A percentile compares a stretch with the other conserved stretches of the same genome.
These are phyloP conservation scores for Hanseniaspora pseudoguilliermondii DNA, from an alignment of 805 yeast species.

Conservation along the genomic window DNA sequence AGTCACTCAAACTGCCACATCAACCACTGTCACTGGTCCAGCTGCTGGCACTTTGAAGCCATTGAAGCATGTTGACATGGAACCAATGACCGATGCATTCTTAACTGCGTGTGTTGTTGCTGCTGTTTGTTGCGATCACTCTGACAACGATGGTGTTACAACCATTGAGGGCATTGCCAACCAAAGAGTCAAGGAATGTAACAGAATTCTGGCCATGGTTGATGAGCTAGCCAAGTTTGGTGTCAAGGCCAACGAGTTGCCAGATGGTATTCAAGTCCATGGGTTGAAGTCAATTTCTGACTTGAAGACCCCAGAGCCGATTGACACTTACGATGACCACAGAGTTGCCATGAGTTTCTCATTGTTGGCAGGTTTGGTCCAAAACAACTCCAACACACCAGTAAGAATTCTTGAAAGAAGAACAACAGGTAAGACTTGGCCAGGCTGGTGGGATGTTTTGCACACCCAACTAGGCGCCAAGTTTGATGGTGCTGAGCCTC, in stretches of 20 bases:
- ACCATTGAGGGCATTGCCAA: constrained; percentile 91
- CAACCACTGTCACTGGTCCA: constrained; percentile 91
- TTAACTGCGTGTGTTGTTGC: constrained; percentile 94
- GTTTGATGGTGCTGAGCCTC: constrained; percentile 60
- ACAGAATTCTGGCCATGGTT: constrained; percentile 91
- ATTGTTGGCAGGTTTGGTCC: constrained; percentile 61
- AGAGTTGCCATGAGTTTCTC: constrained; percentile 97
- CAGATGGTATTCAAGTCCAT: constrained; percentile 81
- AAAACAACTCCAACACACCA: constrained; percentile 30
- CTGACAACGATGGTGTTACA: constrained; percentile 38
- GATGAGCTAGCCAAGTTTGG: constrained; percentile 82
- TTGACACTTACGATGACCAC: constrained; percentile 84
- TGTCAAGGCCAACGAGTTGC: constrained; percentile 68
- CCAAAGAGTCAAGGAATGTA: constrained; percentile 95
- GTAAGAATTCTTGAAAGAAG: constrained; percentile 73
- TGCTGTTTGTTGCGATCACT: constrained; percentile 60
- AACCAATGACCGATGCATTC: constrained; percentile 98
- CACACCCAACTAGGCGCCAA: constrained; percentile 52
- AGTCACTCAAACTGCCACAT: constrained; percentile 68
- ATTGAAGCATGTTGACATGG: constrained; percentile 79
- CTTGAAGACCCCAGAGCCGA: constrained; percentile 44
- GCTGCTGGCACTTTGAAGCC: constrained; percentile 55
- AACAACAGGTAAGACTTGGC: constrained; percentile 97
- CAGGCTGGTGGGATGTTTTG: constrained; percentile 98
- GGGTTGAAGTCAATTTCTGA: constrained; percentile 43